phyloP scores from a whole-genome alignment of 306 rosid genomes.

The Rosa lucieae region DNA sequence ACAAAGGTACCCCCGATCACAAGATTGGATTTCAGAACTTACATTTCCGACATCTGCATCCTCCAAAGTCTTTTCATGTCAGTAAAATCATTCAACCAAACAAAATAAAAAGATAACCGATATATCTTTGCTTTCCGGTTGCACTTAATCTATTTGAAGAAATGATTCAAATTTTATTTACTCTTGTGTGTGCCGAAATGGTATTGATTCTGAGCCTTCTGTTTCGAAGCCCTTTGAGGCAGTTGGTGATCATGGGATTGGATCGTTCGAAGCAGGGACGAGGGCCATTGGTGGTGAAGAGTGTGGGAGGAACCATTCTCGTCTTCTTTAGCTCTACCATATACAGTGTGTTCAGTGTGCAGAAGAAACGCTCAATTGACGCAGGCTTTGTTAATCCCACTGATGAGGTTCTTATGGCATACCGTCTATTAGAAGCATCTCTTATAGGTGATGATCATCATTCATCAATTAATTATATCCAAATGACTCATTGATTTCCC shows the following conservation, averaged over 20 bases:
- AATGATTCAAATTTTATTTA: conserved; percentile 53
- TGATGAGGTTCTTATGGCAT: conserved; percentile 54
- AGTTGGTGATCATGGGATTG: conserved; percentile 39
- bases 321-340: conserved; percentile 49
- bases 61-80: not conserved
- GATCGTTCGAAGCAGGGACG: conserved; percentile 21
- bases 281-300: not conserved
- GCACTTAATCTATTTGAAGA: not conserved
- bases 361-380: conserved; percentile 38
- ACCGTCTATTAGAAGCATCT: conserved; percentile 53
- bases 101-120: not conserved
- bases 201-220: conserved; percentile 39
- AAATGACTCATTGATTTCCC: no score
- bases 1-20: not conserved
- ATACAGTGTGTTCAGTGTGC: conserved; percentile 30
- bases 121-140: not conserved
- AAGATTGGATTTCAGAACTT: not conserved
- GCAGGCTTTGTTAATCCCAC: conserved; percentile 52
- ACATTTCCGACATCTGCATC: not conserved
- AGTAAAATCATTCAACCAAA: not conserved
- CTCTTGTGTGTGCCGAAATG: conserved; percentile 43
- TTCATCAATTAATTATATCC: not conserved
- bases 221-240: conserved; percentile 54
- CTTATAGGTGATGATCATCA: conserved; percentile 40
- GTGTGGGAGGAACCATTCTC: conserved; percentile 53